Base-by-base conservation (phyloP, 2,329 filamentous ascomycete genomes). In the Escovopsis sp. region DNA sequence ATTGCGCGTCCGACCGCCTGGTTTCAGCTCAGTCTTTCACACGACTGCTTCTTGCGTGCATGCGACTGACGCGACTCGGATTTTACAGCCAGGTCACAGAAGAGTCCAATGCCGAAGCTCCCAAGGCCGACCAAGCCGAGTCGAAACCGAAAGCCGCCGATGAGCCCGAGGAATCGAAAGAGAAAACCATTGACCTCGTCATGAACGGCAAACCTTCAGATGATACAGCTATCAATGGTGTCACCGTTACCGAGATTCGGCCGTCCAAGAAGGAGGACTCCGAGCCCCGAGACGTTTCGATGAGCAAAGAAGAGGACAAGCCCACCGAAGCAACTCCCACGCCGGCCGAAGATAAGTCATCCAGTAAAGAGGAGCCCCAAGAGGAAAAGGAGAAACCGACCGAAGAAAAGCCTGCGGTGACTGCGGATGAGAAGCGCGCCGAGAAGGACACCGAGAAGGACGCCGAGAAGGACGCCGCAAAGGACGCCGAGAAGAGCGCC, bases 51-150 rank as follows among this genome's bases (percentile, higher is more conserved):
- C 44, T 33, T 10, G 37, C 32, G 40, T 42, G 38, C 33, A 30
- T 30, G 41, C 39, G 38, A 47, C 54, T 57, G 51, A 57, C 54
- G 40, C 37, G 44, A 42, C 35, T 32, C 32, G 40, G 41, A 32
- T 38, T 37, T 38, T 35, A 16, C 41, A 48, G 46, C 16, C 46
- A 46, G 32, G 37, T 45, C n/a, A 35, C 36, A 14, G 37, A 30
- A 3, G 41, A 43, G 15, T 20, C 42, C 10, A 35, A 52, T 16
- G 16, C 48, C 45, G 45, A 41, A 25, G 34, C 33, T 7, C 37
- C 40, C 27, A 40, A 42, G 36, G 3, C 15, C 8, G 45, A 43
- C 20, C 37, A 42, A 34, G 4, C 15, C 8, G 45, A 43, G 16
- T 30, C 36, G 37, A 30, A 43, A 16, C 8, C 40, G 15, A 37